phyloP scores from a whole-genome alignment of 306 rosid species.

The Quercus glauca region DNA sequence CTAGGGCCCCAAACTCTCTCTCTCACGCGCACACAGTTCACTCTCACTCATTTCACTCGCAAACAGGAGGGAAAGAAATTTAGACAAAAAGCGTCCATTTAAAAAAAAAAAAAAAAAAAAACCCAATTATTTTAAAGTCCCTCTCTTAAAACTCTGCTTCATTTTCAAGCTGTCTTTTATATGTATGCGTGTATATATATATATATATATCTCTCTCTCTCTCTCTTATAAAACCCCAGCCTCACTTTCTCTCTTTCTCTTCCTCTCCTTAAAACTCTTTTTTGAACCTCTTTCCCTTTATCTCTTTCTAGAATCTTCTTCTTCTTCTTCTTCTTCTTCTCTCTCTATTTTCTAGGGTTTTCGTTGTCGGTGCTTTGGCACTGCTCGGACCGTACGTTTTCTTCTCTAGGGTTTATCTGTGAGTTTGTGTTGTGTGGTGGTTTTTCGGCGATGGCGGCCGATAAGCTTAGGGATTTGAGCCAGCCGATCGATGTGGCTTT shows the following conservation, averaged over 20 bases:
- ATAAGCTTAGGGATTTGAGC: conserved; percentile 88
- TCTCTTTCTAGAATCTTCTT: conserved; percentile 15
- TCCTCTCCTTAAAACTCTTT: conserved; percentile 10
- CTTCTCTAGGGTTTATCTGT: conserved; percentile 49
- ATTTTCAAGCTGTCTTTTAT: conserved; percentile 77
- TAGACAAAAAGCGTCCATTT: too few species aligned
- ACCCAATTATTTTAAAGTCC: background rate
- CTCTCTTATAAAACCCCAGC: conserved; percentile 4
- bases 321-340: conserved; percentile 7
- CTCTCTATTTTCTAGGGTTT: conserved; percentile 27
- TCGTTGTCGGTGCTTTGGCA: background rate
- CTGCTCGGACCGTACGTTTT: background rate
- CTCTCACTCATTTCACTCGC: background rate
- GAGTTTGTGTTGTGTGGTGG: background rate
- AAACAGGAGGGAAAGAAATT: background rate
- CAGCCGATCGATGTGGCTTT: conserved; percentile 82
- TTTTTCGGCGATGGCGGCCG: conserved; percentile 75
- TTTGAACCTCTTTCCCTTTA: background rate
- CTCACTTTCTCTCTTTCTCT: conserved; percentile 27
- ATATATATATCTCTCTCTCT: background rate
- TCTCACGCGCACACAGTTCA: too few species aligned
- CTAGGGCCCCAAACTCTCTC: too few species aligned
- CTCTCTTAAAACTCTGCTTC: conserved; percentile 56
- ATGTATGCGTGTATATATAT: background rate
- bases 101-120: background rate